phyloP scores from a whole-genome alignment of 1,139 yeast species.

The Saccharomyces hybrid region DNA sequence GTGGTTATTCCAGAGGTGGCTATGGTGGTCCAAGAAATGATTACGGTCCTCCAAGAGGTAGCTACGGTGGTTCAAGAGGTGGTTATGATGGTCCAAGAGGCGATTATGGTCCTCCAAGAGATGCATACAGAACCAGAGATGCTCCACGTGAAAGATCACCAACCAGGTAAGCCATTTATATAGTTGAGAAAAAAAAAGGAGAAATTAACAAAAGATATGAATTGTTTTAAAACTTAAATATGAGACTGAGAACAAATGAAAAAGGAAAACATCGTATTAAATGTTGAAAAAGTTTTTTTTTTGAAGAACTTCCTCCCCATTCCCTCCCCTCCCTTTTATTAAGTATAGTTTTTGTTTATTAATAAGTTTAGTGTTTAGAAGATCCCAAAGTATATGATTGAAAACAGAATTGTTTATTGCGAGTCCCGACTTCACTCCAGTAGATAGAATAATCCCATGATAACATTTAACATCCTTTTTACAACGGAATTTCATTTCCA shows the following conservation, averaged over 20 bases:
- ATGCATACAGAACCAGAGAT: conserved; percentile 33
- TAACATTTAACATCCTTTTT: not conserved
- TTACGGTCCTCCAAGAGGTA: conserved; percentile 31
- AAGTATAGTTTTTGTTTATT: conserved; percentile 1
- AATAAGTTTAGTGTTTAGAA: not conserved
- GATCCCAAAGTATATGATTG: not conserved
- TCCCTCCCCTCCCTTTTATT: not conserved
- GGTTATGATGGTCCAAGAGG: conserved; percentile 29
- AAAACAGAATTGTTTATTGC: not conserved
- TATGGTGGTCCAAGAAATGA: conserved; percentile 33
- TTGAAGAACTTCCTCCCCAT: not conserved
- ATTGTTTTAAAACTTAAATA: not conserved
- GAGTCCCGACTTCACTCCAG: not conserved
- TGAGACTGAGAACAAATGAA: not conserved
- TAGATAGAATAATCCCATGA: not conserved
- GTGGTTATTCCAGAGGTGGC: conserved; percentile 30
- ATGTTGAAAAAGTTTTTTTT: not conserved
- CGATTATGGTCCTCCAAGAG: conserved; percentile 28
- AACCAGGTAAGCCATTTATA: conserved; percentile 36
- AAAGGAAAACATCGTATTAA: not conserved
- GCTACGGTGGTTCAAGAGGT: conserved; percentile 31
- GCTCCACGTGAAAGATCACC: conserved; percentile 54
- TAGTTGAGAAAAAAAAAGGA: not conserved
- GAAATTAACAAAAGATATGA: not conserved
- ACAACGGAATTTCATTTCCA: not conserved